Evolutionary conservation across 768 basidiomycete species (phyloP), one percentile per base, ranked within the genome.

Genomic region (Kwoniella sp.): DNA sequence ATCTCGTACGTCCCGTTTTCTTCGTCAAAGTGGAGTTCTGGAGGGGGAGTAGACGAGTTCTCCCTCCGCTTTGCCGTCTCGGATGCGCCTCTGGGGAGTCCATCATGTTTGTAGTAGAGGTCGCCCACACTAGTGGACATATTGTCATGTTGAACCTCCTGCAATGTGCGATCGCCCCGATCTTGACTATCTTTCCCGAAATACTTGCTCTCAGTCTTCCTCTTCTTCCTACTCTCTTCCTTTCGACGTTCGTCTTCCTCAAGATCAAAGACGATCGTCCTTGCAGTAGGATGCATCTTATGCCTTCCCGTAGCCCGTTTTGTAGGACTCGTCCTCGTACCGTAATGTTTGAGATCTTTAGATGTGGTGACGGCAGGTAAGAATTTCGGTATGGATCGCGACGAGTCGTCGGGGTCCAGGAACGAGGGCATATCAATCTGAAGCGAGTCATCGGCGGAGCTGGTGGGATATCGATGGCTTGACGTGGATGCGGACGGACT

Each of bases 341-440:
- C 40, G 17, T n/a, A 30, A 48, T 44, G 49, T 22, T 63, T 24
- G 36, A 62, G 52, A 19, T 44, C 21, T 24, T 26, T 50, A 7
- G 36, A 19, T 2, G 53, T 57, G 21, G 55, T 51, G 29, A 26
- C 24, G 25, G 63, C 2, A 10, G 58, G 49, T 8, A 63, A 24
- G 27, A 60, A 27, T 46, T 47, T 17, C 21, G 17, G 22, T 3
- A 40, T 21, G 24, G 62, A 64, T 22, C 36, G 25, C 21, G 50
- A 50, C 0, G 58, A 55, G 27, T 62, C 60, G 22, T 68, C 68
- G 25, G n/a, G n/a, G n/a, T n/a, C n/a, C n/a, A n/a, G 15, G 29
- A 68, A 71, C 3, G 67, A 67, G 6, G 70, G 65, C 62, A 67
- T 58, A 22, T 69, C 68, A 1, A 72, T 40, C 19, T 64, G 61